A percentile compares a stretch with the other conserved stretches of the same genome.
Evolutionary conservation across 176 grass and related monocot genomes (phyloP).

Genomic region (Tillandsia fasciculata): DNA sequence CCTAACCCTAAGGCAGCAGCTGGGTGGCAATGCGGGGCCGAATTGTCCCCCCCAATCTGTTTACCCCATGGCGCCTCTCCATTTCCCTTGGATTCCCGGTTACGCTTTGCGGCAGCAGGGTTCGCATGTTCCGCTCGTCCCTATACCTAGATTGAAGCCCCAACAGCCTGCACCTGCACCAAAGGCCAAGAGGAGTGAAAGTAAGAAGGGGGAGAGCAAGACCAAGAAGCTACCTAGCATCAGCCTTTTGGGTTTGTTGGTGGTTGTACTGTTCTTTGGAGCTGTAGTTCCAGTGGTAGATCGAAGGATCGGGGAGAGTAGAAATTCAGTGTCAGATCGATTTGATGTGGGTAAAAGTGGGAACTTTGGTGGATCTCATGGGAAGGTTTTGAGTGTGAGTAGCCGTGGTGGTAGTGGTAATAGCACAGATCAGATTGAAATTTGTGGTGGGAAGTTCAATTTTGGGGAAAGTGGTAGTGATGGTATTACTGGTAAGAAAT

Average conservation of each 20-base stretch:
- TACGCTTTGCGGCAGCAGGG: constrained; percentile 67
- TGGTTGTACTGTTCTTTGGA: constrained; percentile 43
- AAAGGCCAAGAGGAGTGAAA: constrained; percentile 43
- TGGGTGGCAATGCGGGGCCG: constrained; percentile 21
- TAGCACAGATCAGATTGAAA: constrained; percentile 24
- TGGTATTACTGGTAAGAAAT: constrained; percentile 7
- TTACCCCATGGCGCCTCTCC: constrained; percentile 39
- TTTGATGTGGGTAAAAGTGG: neutral
- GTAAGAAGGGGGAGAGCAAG: constrained; percentile 44
- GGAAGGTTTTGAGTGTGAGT: constrained; percentile 45
- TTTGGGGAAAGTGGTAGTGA: constrained; percentile 6
- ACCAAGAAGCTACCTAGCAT: constrained; percentile 84
- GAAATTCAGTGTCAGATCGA: neutral
- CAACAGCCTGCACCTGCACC: constrained; percentile 32
- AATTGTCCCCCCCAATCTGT: constrained; percentile 36
- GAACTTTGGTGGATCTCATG: constrained; percentile 37
- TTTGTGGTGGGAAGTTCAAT: constrained; percentile 12
- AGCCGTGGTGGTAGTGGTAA: constrained; percentile 33
- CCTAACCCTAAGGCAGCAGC: constrained; percentile 51
- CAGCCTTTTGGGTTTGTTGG: constrained; percentile 73
- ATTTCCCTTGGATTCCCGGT: constrained; percentile 85
- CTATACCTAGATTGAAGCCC: constrained; percentile 72
- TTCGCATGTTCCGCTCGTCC: constrained; percentile 66
- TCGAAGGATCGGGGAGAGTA: constrained; percentile 34
- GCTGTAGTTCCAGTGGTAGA: constrained; percentile 51